Conservation (phyloP, 441 rosid genomes). For the Corymbia calophylla region DNA sequence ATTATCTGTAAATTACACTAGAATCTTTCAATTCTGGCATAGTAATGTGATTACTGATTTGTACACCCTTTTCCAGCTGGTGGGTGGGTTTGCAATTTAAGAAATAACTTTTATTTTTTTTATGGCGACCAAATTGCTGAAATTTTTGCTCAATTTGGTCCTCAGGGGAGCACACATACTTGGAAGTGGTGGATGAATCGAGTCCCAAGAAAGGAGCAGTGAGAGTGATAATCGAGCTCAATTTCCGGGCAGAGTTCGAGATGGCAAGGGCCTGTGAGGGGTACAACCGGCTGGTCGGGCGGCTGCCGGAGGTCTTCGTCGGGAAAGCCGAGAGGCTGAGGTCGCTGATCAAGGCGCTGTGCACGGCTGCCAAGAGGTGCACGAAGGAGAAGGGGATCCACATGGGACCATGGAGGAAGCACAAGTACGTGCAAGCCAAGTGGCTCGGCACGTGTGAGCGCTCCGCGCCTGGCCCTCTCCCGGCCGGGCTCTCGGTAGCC, state of each 20-base stretch:
- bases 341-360: constrained; percentile 54
- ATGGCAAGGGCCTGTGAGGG: constrained; percentile 63
- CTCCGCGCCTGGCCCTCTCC: constrained; percentile 13
- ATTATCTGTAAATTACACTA: not conserved
- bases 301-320: constrained; percentile 58
- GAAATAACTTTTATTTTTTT: not conserved
- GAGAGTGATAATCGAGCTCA: constrained; percentile 62
- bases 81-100: not conserved
- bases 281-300: constrained; percentile 39
- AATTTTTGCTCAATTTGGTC: not conserved
- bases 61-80: not conserved
- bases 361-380: constrained; percentile 59
- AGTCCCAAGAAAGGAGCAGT: constrained; percentile 40
- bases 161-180: constrained; percentile 63
- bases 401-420: constrained; percentile 89
- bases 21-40: not conserved
- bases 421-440: constrained; percentile 82
- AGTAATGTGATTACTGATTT: not conserved
- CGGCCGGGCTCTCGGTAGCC: constrained; percentile 3
- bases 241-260: constrained; percentile 73
- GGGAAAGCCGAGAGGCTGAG: constrained; percentile 71
- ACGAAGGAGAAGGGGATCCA: constrained; percentile 89
- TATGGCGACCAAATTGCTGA: not conserved
- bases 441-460: constrained; percentile 58
- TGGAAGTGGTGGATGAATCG: constrained; percentile 57